These are phyloP conservation scores for Candida insectalens DNA, from an alignment of 805 yeast species.

Conservation along the genomic window DNA sequence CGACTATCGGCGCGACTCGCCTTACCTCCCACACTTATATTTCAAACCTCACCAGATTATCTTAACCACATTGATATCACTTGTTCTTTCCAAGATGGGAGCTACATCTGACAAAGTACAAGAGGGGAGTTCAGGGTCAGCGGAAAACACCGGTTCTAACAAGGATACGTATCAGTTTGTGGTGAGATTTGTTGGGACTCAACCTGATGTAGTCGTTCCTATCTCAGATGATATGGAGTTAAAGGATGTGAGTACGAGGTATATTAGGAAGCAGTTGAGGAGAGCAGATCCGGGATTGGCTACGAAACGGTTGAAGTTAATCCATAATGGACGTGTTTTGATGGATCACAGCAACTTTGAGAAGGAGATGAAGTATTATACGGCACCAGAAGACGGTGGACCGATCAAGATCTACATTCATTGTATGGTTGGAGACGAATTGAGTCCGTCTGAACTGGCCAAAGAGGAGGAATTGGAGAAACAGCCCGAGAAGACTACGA, in stretches of 20 bases:
- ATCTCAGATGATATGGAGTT: constrained; percentile 14
- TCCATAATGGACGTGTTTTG: constrained; percentile 60
- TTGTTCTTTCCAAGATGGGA: too few species aligned
- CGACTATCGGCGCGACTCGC: too few species aligned
- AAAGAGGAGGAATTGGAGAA: constrained; percentile 52
- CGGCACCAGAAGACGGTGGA: constrained; percentile 10
- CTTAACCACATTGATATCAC: too few species aligned
- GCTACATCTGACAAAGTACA: neutral
- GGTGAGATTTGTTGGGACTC: constrained; percentile 37
- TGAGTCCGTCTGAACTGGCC: constrained; percentile 43
- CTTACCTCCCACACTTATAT: too few species aligned
- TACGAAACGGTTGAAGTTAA: constrained; percentile 46
- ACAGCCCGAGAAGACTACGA: constrained; percentile 40
- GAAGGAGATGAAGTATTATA: constrained; percentile 31
- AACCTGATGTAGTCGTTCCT: constrained; percentile 32
- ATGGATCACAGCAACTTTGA: constrained; percentile 45
- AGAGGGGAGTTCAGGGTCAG: too few species aligned
- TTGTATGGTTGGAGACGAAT: constrained; percentile 65
- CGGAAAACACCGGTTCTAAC: too few species aligned
- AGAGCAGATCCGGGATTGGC: constrained; percentile 17
- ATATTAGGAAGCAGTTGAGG: constrained; percentile 36
- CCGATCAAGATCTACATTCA: constrained; percentile 50
- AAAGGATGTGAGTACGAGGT: constrained; percentile 26
- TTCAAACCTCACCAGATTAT: too few species aligned
- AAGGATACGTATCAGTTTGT: constrained; percentile 14